Conservation (phyloP, 2,329 filamentous ascomycete genomes). For the Chaetoscypha palmicola region DNA sequence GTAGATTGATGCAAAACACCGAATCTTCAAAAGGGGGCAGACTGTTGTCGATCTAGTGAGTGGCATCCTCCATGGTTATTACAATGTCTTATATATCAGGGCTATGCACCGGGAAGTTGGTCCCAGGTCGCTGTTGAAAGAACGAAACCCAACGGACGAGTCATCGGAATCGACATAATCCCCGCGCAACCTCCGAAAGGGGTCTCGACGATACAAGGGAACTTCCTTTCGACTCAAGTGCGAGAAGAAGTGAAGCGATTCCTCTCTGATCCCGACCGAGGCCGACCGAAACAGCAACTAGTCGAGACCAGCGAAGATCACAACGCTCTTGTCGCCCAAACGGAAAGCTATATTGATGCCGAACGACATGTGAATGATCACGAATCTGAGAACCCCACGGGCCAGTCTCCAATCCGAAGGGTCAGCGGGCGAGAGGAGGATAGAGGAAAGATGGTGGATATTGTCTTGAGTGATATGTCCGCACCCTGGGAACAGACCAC, state of each 20-base stretch:
- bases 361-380: slow-evolving; percentile 46
- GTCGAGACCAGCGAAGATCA: slow-evolving; percentile 5
- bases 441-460: slow-evolving; percentile 61
- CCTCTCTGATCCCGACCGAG: slow-evolving; percentile 56
- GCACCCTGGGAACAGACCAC: slow-evolving; percentile 82
- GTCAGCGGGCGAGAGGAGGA: slow-evolving; percentile 27
- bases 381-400: too few relatives aligned
- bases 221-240: slow-evolving; percentile 74
- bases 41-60: slow-evolving; percentile 83
- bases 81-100: slow-evolving; percentile 37
- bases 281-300: slow-evolving; percentile 37
- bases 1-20: slow-evolving; percentile 76
- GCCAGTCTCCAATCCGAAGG: slow-evolving; percentile 4
- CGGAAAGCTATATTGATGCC: slow-evolving; percentile 57
- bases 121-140: slow-evolving; percentile 69
- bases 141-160: slow-evolving; percentile 67
- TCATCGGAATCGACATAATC: slow-evolving; percentile 90
- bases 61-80: neutral
- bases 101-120: slow-evolving; percentile 71
- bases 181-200: slow-evolving; percentile 85
- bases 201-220: slow-evolving; percentile 90
- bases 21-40: slow-evolving; percentile 70
- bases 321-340: slow-evolving; percentile 31
- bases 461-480: slow-evolving; percentile 99
- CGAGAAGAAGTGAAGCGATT: slow-evolving; percentile 71